Percentiles rank a stretch among this genome's conserved stretches.
Conservation (phyloP, 139 green algal species). For the Eudorina sp. region DNA sequence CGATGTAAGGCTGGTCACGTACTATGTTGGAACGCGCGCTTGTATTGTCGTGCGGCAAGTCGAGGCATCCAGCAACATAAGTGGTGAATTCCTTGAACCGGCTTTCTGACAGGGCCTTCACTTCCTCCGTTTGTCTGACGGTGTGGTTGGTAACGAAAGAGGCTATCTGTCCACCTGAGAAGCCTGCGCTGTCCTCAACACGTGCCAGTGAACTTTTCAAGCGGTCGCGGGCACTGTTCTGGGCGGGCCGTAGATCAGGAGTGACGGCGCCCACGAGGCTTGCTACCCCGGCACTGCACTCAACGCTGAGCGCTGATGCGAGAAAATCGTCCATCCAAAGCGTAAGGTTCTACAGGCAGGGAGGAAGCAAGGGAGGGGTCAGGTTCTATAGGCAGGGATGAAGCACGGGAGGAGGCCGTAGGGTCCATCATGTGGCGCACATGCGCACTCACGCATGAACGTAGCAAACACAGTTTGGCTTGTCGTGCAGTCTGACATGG, state of each 20-base stretch:
- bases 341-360: background rate
- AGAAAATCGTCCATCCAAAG: conserved; percentile 6
- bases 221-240: background rate
- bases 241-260: background rate
- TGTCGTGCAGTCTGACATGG: no score
- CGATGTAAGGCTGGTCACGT: background rate
- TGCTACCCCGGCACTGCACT: background rate
- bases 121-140: background rate
- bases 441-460: background rate
- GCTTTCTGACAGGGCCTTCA: background rate
- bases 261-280: background rate
- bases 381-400: no score
- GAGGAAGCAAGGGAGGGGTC: background rate
- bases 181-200: background rate
- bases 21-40: background rate
- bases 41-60: background rate
- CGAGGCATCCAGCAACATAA: background rate
- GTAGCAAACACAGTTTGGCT: background rate
- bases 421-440: background rate
- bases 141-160: background rate
- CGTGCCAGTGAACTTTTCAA: background rate
- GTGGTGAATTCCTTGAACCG: background rate
- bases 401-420: background rate
- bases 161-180: background rate
- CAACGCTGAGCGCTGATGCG: background rate